Evolutionary conservation across 352 stramenopile genomes (phyloP), one percentile per base, ranked within the genome.

Genomic region (Phytophthora pseudosyringae): DNA sequence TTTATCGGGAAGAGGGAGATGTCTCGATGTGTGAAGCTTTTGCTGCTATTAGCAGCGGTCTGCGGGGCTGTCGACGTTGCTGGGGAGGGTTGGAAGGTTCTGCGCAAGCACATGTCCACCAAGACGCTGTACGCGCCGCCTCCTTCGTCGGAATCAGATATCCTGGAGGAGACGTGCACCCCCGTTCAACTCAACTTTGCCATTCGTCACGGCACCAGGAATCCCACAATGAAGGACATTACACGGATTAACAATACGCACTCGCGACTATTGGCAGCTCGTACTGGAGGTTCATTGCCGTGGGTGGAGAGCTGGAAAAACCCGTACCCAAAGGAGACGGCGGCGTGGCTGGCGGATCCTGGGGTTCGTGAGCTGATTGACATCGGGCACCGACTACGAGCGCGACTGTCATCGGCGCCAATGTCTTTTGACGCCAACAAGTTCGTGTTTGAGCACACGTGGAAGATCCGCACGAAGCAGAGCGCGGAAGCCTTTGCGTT

Each of bases 141-240:
- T 11, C 8, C 36, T 31, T 6, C 28, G 73, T 29, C 46, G 43
- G 53, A 58, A 67, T 28, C 47, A 36, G 25, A 50, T 1, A 54
- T 38, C 25, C 9, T 39, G 12, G 36, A 58, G 5, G 50, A 53
- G 26, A 43, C 45, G 31, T 95, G 87, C 55, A 44, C 13, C 4
- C 78, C 81, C 7, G 54, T 88, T 9, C 87, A 95, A 40, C 73
- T 93, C 49, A 95, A 95, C 58, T 90, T 80, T 46, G 87, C 86
- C 9, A 67, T 95, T 38, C 84, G 87, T 18, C 87, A 95, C 49
- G 87, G 87, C 54, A 95, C 84, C 15, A 79, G 87, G 38, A 91
- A 80, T 57, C 87, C 87, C 16, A 95, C 87, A 4, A 78, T 80
- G 59, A 95, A 95, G 41, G 83, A 92, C 58, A 93, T 95, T 29